phyloP scores from a whole-genome alignment of 805 yeast genomes.

The Komagataella mondaviorum region DNA sequence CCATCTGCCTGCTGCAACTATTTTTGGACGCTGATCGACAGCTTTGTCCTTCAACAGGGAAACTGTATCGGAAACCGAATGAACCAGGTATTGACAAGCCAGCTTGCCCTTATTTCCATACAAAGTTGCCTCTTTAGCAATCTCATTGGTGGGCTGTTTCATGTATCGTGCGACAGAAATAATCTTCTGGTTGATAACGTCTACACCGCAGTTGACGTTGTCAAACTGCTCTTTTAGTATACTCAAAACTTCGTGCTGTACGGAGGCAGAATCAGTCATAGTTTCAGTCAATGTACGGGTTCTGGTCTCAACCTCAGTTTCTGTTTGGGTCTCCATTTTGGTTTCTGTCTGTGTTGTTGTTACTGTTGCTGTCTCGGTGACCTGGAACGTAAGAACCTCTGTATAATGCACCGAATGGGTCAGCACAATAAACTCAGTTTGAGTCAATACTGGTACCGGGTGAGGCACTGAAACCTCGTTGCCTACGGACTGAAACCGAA shows the following conservation, averaged over 20 bases:
- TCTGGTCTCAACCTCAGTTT: neutral
- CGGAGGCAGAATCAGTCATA: neutral
- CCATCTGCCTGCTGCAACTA: neutral
- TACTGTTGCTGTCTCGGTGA: neutral
- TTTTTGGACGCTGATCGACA: neutral
- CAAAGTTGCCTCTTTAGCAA: neutral
- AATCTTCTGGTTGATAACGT: neutral
- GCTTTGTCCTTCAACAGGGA: neutral
- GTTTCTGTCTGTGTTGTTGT: neutral
- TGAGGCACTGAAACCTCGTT: neutral
- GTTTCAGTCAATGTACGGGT: neutral
- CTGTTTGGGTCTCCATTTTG: neutral
- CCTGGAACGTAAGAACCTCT: slow-evolving; percentile 3
- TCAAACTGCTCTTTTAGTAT: neutral
- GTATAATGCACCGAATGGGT: neutral
- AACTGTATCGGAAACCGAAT: neutral
- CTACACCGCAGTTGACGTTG: neutral
- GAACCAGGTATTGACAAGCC: neutral
- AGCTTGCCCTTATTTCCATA: neutral
- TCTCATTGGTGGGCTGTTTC: neutral
- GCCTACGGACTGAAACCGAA: neutral
- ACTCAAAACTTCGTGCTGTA: neutral
- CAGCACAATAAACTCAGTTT: neutral
- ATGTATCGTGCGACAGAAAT: neutral
- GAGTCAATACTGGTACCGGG: neutral